Percentiles rank a stretch among this genome's conserved stretches.
Conservation (phyloP, 495 filamentous ascomycete species). For the Geopyxis carbonaria region DNA sequence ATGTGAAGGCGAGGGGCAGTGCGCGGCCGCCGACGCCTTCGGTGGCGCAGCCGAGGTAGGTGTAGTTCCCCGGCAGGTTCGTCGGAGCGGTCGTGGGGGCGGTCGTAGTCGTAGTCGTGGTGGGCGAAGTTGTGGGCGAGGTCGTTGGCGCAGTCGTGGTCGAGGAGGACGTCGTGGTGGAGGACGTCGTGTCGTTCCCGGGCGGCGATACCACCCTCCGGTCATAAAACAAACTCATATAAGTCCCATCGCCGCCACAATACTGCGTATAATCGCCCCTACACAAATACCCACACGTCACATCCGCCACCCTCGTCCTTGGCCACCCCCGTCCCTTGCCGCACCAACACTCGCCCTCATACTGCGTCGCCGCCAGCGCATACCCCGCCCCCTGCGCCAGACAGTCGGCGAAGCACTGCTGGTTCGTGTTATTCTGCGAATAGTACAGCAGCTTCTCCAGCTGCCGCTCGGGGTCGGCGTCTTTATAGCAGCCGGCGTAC, state of each 20-base stretch:
- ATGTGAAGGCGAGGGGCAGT: conserved; percentile 27
- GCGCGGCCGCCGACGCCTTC: conserved; percentile 36
- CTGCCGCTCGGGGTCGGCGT: conserved; percentile 22
- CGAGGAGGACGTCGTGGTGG: conserved; percentile 3
- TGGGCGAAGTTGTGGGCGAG: background rate
- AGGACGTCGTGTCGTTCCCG: conserved; percentile 3
- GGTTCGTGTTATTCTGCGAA: conserved; percentile 21
- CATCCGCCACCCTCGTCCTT: conserved; percentile 19
- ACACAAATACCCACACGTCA: conserved; percentile 27
- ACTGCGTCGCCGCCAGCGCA: conserved; percentile 26
- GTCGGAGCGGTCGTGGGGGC: background rate
- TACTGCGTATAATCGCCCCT: conserved; percentile 26
- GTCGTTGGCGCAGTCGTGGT: background rate
- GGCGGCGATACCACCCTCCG: conserved; percentile 14
- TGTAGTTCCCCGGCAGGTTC: conserved; percentile 4
- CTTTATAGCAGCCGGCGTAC: conserved; percentile 27
- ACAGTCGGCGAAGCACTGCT: conserved; percentile 23
- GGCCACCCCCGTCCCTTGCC: conserved; percentile 27
- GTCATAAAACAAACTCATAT: conserved; percentile 31
- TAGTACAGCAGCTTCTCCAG: conserved; percentile 23
- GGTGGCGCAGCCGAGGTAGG: conserved; percentile 38
- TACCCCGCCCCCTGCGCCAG: conserved; percentile 5
- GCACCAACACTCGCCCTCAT: conserved; percentile 28
- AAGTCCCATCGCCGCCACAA: conserved; percentile 30
- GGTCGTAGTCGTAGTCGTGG: background rate